These are phyloP conservation scores for Hyphopichia wangnamkhiaoensis DNA, from an alignment of 1,139 yeast species.

Conservation along the genomic window DNA sequence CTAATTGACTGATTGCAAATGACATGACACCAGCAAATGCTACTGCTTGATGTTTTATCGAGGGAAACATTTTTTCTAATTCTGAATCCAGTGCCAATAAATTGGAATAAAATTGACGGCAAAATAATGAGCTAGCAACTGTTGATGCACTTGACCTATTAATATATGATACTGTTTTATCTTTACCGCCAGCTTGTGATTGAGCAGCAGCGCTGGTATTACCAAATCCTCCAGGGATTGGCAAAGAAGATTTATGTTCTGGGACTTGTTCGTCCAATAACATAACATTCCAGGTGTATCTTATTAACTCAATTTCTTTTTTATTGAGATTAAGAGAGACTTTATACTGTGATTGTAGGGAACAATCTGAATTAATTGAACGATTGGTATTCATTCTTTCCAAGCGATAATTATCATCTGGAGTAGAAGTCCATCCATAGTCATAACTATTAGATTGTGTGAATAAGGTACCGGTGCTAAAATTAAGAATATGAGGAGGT, in stretches of 20 bases:
- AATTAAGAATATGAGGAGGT: constrained; percentile 1
- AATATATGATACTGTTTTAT: constrained; percentile 13
- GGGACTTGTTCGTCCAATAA: constrained; percentile 37
- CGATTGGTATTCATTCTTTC: constrained; percentile 46
- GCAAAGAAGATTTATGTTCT: constrained; percentile 14
- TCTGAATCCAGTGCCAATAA: constrained; percentile 53
- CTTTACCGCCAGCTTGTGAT: no score
- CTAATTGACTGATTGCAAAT: constrained; percentile 54
- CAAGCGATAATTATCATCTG: constrained; percentile 28
- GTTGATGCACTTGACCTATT: constrained; percentile 22
- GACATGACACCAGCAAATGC: constrained; percentile 80
- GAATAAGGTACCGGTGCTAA: neutral
- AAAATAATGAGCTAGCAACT: constrained; percentile 52
- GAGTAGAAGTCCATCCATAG: neutral
- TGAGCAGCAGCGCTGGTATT: no score
- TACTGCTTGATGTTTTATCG: constrained; percentile 69
- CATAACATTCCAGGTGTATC: constrained; percentile 50
- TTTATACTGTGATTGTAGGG: constrained; percentile 25
- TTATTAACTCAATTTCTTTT: constrained; percentile 39
- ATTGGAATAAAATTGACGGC: constrained; percentile 64
- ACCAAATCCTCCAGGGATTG: constrained; percentile 37
- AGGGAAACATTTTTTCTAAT: constrained; percentile 60
- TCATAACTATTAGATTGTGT: neutral
- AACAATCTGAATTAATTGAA: constrained; percentile 41
- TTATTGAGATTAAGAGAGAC: constrained; percentile 30